A percentile compares a stretch with the other conserved stretches of the same genome.
Conservation (phyloP, 2,329 filamentous ascomycete genomes). For the Aspergillus unguis region DNA sequence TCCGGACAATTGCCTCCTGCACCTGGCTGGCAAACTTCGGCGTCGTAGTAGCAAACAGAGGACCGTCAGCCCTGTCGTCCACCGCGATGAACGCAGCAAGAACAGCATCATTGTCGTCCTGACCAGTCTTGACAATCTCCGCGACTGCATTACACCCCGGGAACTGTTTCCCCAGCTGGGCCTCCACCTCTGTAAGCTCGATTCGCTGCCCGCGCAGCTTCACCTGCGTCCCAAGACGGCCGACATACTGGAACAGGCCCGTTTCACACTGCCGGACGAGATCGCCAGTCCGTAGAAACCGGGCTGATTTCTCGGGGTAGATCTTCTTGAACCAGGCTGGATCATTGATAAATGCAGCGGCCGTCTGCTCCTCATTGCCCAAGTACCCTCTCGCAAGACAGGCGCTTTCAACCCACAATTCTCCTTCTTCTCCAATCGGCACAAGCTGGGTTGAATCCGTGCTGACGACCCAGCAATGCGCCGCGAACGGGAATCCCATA, state of each 20-base stretch:
- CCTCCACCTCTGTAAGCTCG: constrained; percentile 16
- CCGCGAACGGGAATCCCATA: constrained; percentile 1
- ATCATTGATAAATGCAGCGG: background rate
- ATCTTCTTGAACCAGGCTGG: background rate
- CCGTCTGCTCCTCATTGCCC: constrained; percentile 36
- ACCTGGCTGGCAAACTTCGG: background rate
- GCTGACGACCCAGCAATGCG: background rate
- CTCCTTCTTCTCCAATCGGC: constrained; percentile 50
- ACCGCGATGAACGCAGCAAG: background rate
- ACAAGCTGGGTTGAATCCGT: constrained; percentile 42
- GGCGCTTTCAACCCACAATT: constrained; percentile 32
- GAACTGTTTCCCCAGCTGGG: constrained; percentile 1
- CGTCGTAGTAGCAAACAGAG: background rate
- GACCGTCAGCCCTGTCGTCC: background rate
- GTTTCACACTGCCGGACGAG: constrained; percentile 1
- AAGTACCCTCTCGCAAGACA: constrained; percentile 58
- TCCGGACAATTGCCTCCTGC: background rate
- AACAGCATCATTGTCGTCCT: background rate
- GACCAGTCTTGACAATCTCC: background rate
- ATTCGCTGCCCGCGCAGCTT: constrained; percentile 12
- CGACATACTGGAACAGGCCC: background rate
- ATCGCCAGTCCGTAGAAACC: constrained; percentile 1
- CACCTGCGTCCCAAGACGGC: background rate
- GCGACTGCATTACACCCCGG: background rate
- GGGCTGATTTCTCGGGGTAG: background rate